Base-by-base conservation (phyloP, 306 rosid genomes). In the Herpetospermum pedunculosum region DNA sequence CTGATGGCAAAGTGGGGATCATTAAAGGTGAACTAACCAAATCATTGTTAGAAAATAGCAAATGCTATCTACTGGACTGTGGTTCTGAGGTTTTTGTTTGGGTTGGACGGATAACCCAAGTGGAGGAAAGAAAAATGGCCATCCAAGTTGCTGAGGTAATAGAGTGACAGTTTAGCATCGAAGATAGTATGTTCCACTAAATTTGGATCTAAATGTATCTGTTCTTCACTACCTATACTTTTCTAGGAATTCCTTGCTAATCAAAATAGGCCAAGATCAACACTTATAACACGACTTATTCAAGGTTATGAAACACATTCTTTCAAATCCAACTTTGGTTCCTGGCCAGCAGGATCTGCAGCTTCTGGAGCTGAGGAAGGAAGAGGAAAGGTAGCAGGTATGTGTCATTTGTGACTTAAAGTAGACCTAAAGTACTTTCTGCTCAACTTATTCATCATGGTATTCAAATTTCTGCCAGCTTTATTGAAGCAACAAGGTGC, bases 301-400 rank as follows among this genome's bases (percentile, higher is more conserved):
- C 97, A 95, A 85, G 99, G 99, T 69, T 92, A 85, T 68, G 99
- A 95, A 83, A 89, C 97, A 2, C 90, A 89, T 72, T 85, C 87
- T 92, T 95, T 95, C 84, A 83, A 69, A 80, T 89, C 96, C 70
- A 88, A 88, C 80, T 92, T 95, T 19, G 89, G 83, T 70, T 85
- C 93, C 54, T 95, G 99, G 99, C 90, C 97, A 46, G 86, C 85
- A 76, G 73, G 88, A 76, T 29, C 84, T 79, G 76, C 87, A 21
- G 83, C 79, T 50, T 62, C 91, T 37, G 87, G 78, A 58, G 65
- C 96, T 13, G 99, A 95, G 84, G 97, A 95, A 78, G 96, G 99
- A 40, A 88, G 97, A 73, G 99, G 99, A 83, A 95, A 87, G 89
- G 99, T 95, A 72, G 99, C 99, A 82, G 97, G 99, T 95, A 68